Conservation (phyloP, 1,139 yeast genomes). For the Candida sojae region DNA sequence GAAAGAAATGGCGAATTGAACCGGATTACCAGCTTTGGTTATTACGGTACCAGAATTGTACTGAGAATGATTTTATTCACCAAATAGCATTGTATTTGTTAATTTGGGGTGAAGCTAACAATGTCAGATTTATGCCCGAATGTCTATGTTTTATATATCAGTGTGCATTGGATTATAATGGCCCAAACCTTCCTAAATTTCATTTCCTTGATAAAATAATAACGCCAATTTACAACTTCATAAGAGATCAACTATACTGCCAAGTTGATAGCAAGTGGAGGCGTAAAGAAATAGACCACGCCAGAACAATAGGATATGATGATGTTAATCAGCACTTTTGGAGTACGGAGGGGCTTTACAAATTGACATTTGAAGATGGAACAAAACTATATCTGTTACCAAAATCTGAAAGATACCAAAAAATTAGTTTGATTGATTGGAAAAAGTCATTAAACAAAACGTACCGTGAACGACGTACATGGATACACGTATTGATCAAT, state of each 20-base stretch:
- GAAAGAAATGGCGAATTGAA: constrained; percentile 7
- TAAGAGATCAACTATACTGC: constrained; percentile 45
- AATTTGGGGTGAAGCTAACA: constrained; percentile 49
- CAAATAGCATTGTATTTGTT: constrained; percentile 38
- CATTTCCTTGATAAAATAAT: constrained; percentile 39
- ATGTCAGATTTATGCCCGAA: constrained; percentile 45
- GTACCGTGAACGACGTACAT: constrained; percentile 69
- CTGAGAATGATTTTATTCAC: constrained; percentile 23
- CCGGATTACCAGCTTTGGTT: constrained; percentile 16
- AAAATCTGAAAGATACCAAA: constrained; percentile 44
- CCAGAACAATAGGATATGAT: constrained; percentile 76
- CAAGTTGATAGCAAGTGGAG: constrained; percentile 39
- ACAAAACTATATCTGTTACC: constrained; percentile 46
- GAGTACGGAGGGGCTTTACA: constrained; percentile 65
- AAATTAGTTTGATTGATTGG: constrained; percentile 62
- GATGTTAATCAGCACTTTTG: constrained; percentile 86
- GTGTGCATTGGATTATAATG: constrained; percentile 27
- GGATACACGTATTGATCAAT: constrained; percentile 76
- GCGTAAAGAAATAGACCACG: constrained; percentile 65
- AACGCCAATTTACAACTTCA: constrained; percentile 47
- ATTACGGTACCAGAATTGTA: constrained; percentile 27
- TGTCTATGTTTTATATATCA: constrained; percentile 41
- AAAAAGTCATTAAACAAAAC: constrained; percentile 66
- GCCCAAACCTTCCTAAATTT: constrained; percentile 11
- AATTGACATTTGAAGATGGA: constrained; percentile 45